These are phyloP conservation scores for Fusarium graminum DNA, from an alignment of 2,329 filamentous ascomycete genomes.

Conservation along the genomic window DNA sequence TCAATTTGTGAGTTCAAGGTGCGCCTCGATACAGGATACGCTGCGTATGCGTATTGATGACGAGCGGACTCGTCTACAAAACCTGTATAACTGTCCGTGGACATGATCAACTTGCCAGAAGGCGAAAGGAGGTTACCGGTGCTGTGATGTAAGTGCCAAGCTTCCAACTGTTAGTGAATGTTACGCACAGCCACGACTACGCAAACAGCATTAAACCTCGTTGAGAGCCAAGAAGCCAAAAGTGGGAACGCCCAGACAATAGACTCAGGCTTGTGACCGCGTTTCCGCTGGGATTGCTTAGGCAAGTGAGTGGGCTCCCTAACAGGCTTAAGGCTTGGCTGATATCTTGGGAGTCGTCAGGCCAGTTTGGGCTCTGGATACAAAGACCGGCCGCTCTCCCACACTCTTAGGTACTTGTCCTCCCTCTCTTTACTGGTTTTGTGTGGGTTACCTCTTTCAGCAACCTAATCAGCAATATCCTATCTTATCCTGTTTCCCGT, in stretches of 20 bases:
- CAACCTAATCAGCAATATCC: not conserved
- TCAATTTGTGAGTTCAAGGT: not conserved
- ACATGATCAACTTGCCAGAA: constrained; percentile 4
- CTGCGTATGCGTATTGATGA: constrained; percentile 32
- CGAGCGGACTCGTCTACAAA: constrained; percentile 4
- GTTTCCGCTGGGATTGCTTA: constrained; percentile 19
- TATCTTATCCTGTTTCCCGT: constrained; percentile 18
- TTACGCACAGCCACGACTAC: constrained; percentile 32
- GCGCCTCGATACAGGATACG: constrained; percentile 7
- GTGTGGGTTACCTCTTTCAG: constrained; percentile 4
- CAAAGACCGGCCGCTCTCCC: constrained; percentile 30
- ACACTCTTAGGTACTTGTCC: constrained; percentile 13
- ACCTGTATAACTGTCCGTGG: constrained; percentile 11
- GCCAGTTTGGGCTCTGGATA: constrained; percentile 11
- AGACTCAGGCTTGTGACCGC: constrained; percentile 25
- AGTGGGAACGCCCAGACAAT: constrained; percentile 30
- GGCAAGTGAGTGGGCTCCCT: constrained; percentile 13
- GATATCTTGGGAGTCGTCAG: constrained; percentile 22
- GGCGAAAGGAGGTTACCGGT: constrained; percentile 11
- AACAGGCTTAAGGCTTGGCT: constrained; percentile 19
- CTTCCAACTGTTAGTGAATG: constrained; percentile 10
- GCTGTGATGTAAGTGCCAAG: constrained; percentile 39
- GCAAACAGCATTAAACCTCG: constrained; percentile 11
- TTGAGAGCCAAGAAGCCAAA: constrained; percentile 36
- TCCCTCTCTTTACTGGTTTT: constrained; percentile 8